Base-by-base conservation (phyloP, 2,329 filamentous ascomycete species). In the Alternaria angustiovoidea region DNA sequence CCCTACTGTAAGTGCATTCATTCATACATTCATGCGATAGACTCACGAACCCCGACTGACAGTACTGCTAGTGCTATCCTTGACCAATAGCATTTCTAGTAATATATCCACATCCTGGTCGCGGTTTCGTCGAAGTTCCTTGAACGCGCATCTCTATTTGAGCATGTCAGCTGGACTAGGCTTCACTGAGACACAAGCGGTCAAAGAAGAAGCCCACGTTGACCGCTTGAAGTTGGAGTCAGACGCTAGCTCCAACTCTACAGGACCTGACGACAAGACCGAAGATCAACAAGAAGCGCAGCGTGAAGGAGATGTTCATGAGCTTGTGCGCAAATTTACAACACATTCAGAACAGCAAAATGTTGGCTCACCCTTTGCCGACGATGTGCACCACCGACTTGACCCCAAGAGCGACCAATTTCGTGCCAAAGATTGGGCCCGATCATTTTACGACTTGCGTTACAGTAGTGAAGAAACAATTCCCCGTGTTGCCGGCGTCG, bases 401-500 rank as follows among this genome's bases (percentile, higher is more conserved):
- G 79, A 84, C 59, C 82, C 82, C 0, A 69, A 75, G 18, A 80
- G 77, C 30, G 63, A 74, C 4, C 76, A 79, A 46, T 84, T 84
- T 73, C 75, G 70, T 46, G 77, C 80, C 5, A 70, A 78, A 47
- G 68, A 74, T 54, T 83, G 81, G 81, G 79, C 81, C 2, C 81
- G 79, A 61, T 76, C 80, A 5, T 80, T 83, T 62, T 78, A 83
- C 60, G 77, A 82, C 59, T 55, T 83, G 44, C 74, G 77, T 22
- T 78, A 79, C 20, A 73, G 69, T 43, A 77, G 80, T 36, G 68
- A 70, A 26, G 84, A 88, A 54, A 83, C 85, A 0, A 78, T 88
- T 46, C 75, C 80, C 57, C 83, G 80, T 62, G 80, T 81, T 4
- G 85, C 88, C 0, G 89, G 89, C 7, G 81, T 92, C 5, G 84